Conservation (phyloP, 2,329 filamentous ascomycete genomes). For the Stachybotrys chlorohalonatus region DNA sequence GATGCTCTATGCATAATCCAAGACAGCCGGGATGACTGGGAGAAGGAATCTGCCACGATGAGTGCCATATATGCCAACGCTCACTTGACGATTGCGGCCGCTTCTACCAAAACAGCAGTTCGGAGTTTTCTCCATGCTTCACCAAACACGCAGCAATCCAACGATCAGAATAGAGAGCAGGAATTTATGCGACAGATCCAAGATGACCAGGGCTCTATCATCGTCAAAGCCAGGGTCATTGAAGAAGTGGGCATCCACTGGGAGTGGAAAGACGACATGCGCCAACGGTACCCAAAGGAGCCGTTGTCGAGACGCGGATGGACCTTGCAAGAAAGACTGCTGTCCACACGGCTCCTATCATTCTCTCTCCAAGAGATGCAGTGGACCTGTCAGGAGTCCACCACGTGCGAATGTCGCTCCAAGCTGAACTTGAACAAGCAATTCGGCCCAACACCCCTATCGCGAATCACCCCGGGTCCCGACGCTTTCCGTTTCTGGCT, state of each 20-base stretch:
- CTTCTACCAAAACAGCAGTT: background rate
- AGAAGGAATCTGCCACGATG: slow-evolving; percentile 1
- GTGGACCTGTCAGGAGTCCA: background rate
- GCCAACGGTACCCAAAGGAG: background rate
- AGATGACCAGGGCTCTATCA: background rate
- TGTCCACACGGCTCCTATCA: background rate
- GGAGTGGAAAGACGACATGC: background rate
- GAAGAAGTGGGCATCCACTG: background rate
- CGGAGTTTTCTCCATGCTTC: background rate
- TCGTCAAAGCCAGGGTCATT: background rate
- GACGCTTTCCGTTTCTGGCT: slow-evolving; percentile 17
- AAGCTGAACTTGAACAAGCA: slow-evolving; percentile 12
- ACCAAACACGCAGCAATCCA: background rate
- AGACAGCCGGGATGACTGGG: slow-evolving; percentile 1
- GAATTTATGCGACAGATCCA: background rate
- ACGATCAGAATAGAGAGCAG: background rate
- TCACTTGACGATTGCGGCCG: background rate
- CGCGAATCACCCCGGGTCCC: slow-evolving; percentile 4
- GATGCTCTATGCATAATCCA: slow-evolving; percentile 4
- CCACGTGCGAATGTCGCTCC: slow-evolving; percentile 14
- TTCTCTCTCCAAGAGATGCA: background rate
- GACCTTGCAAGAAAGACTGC: background rate
- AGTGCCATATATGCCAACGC: background rate
- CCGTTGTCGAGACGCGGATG: background rate
- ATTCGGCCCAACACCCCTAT: slow-evolving; percentile 8